These are phyloP conservation scores for Triticum monococcum DNA, from an alignment of 176 grass and related monocot genomes.

Conservation along the genomic window DNA sequence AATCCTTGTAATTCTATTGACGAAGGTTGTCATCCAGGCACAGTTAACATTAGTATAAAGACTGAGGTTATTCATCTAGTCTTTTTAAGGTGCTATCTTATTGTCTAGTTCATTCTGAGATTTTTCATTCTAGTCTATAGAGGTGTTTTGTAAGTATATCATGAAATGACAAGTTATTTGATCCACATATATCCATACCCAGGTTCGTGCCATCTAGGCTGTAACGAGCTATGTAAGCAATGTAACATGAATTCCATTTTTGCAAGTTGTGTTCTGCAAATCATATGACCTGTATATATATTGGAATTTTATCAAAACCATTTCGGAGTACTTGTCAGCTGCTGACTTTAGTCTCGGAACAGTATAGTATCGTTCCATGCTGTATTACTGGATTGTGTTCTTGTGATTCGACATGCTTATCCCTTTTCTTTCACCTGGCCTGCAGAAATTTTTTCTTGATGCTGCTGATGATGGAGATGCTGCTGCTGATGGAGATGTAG, in stretches of 20 bases:
- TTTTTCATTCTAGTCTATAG: background rate
- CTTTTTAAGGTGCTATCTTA: background rate
- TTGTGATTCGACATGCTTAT: conserved; percentile 1
- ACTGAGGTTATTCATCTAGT: background rate
- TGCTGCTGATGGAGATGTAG: conserved; percentile 45
- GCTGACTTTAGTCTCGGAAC: background rate
- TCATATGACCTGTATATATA: background rate
- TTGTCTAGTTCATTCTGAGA: background rate
- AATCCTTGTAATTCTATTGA: background rate
- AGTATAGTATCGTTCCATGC: background rate
- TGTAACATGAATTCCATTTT: background rate
- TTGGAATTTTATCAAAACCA: background rate
- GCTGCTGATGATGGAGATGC: conserved; percentile 75
- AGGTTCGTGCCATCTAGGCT: background rate
- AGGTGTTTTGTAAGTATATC: background rate
- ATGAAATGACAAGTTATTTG: background rate
- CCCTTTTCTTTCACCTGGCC: conserved; percentile 5
- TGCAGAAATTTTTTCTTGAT: conserved; percentile 93
- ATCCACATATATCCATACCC: background rate
- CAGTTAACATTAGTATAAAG: background rate
- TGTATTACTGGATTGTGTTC: background rate
- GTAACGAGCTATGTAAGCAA: background rate
- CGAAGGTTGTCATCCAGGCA: background rate
- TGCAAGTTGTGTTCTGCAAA: background rate
- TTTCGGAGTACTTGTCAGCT: background rate